Evolutionary conservation across 2,329 filamentous ascomycete species (phyloP).

Genomic region (Aureobasidium sp.): DNA sequence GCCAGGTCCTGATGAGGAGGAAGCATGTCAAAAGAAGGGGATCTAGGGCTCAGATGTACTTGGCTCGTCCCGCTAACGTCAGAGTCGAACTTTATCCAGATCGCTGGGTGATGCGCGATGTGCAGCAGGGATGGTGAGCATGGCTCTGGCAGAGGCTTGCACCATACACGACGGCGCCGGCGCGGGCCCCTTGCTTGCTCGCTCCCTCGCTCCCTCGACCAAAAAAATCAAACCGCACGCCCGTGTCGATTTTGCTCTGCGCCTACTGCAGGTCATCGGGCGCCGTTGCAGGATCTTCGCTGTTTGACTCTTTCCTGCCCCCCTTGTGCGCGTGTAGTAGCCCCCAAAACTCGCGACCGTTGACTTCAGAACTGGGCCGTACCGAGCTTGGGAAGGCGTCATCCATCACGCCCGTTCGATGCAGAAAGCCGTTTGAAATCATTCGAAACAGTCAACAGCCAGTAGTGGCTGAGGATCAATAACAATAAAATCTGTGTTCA

Average conservation of each 20-base stretch:
- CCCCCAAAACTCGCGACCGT: background rate
- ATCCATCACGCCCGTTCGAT: constrained; percentile 6
- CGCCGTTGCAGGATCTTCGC: constrained; percentile 10
- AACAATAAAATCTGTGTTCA: constrained; percentile 13
- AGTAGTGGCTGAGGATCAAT: constrained; percentile 12
- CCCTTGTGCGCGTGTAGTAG: constrained; percentile 2
- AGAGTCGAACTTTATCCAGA: constrained; percentile 28
- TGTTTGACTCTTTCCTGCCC: background rate
- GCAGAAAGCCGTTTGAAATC: constrained; percentile 7
- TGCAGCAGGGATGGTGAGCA: constrained; percentile 15
- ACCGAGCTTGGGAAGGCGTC: constrained; percentile 12
- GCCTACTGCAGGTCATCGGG: constrained; percentile 15
- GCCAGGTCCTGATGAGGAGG: constrained; percentile 12
- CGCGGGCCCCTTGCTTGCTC: constrained; percentile 5
- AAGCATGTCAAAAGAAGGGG: constrained; percentile 8
- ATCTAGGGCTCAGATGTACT: constrained; percentile 13
- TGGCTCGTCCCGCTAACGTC: constrained; percentile 15
- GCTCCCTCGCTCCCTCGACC: background rate
- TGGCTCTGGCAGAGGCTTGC: constrained; percentile 10
- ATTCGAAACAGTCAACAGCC: constrained; percentile 15
- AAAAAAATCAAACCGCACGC: background rate
- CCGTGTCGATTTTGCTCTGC: constrained; percentile 4
- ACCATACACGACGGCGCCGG: constrained; percentile 13
- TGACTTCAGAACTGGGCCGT: background rate
- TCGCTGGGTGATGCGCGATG: constrained; percentile 30